Conservation (phyloP, 176 grass and related monocot genomes). For the Secale cereale region DNA sequence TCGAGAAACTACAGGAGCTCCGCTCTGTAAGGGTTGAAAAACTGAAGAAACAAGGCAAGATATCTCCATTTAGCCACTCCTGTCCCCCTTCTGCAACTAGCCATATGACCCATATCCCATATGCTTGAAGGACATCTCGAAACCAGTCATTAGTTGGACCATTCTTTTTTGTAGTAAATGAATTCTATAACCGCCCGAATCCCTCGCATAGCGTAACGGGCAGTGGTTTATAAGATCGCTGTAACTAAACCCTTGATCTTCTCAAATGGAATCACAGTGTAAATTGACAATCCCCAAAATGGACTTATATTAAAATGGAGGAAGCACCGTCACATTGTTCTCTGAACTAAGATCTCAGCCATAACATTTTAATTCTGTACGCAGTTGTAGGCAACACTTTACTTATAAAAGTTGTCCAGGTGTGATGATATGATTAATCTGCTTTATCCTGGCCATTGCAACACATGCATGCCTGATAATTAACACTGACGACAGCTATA, state of each 20-base stretch:
- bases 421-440: neutral
- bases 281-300: neutral
- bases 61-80: neutral
- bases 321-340: neutral
- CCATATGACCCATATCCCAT: neutral
- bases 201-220: neutral
- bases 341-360: neutral
- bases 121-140: neutral
- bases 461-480: neutral
- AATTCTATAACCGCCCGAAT: neutral
- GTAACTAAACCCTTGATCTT: neutral
- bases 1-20: conserved; percentile 97
- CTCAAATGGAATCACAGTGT: neutral
- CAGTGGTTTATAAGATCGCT: neutral
- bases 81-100: neutral
- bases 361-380: neutral
- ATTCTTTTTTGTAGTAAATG: neutral
- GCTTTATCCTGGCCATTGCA: neutral
- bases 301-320: neutral
- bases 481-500: neutral
- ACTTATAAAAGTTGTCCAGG: neutral
- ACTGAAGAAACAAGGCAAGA: conserved; percentile 91
- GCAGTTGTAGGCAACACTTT: neutral
- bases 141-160: neutral
- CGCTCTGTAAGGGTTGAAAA: conserved; percentile 92